Conservation (phyloP, 2,329 filamentous ascomycete genomes). For the Paracoccidioides lutzii region DNA sequence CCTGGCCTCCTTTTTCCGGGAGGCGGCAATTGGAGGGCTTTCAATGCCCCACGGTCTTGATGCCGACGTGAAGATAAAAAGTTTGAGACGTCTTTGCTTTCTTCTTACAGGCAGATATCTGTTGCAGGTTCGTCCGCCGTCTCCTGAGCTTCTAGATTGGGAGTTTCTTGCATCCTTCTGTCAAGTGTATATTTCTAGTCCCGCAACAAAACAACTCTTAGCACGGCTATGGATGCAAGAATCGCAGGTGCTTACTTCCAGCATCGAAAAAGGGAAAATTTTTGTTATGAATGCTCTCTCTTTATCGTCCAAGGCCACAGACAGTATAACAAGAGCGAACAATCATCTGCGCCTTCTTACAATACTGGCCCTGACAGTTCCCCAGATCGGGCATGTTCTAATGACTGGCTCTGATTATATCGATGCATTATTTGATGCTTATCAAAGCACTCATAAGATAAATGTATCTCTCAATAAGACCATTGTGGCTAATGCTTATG, state of each 20-base stretch:
- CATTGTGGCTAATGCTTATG: conserved; percentile 60
- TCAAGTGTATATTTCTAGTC: conserved; percentile 52
- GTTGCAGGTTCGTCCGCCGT: conserved; percentile 32
- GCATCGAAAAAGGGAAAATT: conserved; percentile 26
- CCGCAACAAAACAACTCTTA: conserved; percentile 41
- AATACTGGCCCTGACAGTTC: conserved; percentile 27
- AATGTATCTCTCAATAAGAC: conserved; percentile 50
- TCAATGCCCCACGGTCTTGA: conserved; percentile 9
- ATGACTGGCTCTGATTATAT: conserved; percentile 79
- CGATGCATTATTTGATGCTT: conserved; percentile 50
- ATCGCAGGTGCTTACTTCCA: conserved; percentile 21
- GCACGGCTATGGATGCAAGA: conserved; percentile 35
- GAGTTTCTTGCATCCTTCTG: conserved; percentile 56
- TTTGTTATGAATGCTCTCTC: conserved; percentile 22
- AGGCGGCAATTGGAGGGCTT: conserved; percentile 29
- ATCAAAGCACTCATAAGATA: conserved; percentile 40
- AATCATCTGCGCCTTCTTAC: conserved; percentile 26
- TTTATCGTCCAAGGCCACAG: conserved; percentile 8
- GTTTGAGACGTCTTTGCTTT: conserved; percentile 52
- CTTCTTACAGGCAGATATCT: conserved; percentile 49
- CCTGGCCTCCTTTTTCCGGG: conserved; percentile 52
- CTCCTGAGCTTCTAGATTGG: conserved; percentile 46
- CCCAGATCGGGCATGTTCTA: conserved; percentile 45
- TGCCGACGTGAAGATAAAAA: conserved; percentile 26
- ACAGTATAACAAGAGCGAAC: conserved; percentile 6